phyloP scores from a whole-genome alignment of 306 rosid genomes.

The Phaseolus lunatus region DNA sequence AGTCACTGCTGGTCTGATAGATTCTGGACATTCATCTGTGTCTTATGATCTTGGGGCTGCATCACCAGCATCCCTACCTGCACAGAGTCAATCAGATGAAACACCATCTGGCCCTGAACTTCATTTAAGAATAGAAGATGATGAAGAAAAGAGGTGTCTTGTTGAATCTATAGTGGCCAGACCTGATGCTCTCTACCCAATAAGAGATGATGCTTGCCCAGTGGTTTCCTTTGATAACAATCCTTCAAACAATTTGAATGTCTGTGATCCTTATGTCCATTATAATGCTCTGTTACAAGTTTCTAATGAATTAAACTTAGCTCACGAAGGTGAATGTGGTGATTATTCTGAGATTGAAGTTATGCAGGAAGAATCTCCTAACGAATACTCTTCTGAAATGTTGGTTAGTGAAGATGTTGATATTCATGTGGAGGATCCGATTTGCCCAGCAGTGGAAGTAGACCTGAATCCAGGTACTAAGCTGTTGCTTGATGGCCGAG shows the following conservation, averaged over 20 bases:
- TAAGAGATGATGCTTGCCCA: constrained; percentile 47
- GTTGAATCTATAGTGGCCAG: constrained; percentile 47
- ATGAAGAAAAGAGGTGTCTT: constrained; percentile 47
- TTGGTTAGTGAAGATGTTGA: constrained; percentile 43
- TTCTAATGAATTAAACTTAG: constrained; percentile 51
- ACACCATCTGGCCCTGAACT: constrained; percentile 37
- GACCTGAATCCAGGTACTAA: constrained; percentile 42
- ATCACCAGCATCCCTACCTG: constrained; percentile 40
- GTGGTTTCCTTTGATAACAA: constrained; percentile 48
- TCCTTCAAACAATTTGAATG: constrained; percentile 50
- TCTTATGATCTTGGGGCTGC: constrained; percentile 50
- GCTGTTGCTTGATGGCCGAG: constrained; percentile 39
- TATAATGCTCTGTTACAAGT: constrained; percentile 46
- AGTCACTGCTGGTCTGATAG: constrained; percentile 53
- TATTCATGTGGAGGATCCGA: constrained; percentile 52
- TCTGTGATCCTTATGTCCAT: constrained; percentile 47
- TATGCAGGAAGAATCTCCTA: constrained; percentile 48
- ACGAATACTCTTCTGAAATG: constrained; percentile 49
- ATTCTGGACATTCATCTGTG: constrained; percentile 44
- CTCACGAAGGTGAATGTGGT: constrained; percentile 48
- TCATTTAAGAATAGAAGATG: constrained; percentile 47
- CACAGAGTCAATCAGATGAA: constrained; percentile 50
- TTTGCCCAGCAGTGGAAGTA: constrained; percentile 47
- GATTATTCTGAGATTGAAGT: constrained; percentile 46
- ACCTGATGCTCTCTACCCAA: constrained; percentile 43